Base-by-base conservation (phyloP, 1,284 basidiomycete genomes). In the Rhodotorula sp. region DNA sequence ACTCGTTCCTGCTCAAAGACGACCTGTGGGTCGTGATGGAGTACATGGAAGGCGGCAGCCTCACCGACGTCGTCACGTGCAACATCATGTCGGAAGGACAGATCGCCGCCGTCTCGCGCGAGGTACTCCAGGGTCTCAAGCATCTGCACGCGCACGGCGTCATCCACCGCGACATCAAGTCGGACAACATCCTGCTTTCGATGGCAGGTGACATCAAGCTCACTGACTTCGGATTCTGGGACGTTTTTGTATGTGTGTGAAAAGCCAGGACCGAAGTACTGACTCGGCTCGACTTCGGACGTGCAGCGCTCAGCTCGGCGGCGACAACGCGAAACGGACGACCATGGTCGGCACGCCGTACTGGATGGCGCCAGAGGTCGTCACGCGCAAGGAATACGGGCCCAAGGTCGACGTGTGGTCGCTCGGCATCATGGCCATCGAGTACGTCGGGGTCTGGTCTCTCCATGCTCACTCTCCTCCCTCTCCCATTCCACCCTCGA, bases 261-360 rank as follows among this genome's bases (percentile, higher is more conserved):
- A 3, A 34, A 3, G 34, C 34, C 34, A 34, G 34, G 52, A 25
- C 52, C 14, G 25, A 53, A 10, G 52, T n/a, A 25, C 23, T 41
- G 54, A 55, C n/a, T 25, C 25, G 52, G 17, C 25, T 23, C 82
- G 96, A 99, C 83, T 99, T 99, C 83, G 96, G 96, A 34, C 34
- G 8, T 98, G 98, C 86, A 98, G 96, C 77, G 97, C 96, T 0
- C 92, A 97, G 83, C 95, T 98, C 70, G 93, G 93, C 42, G 95
- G 97, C 59, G 87, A 89, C 12, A 88, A 91, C 75, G 88, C 94
- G 9, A 98, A 98, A 85, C 90, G 96, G 48, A 97, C 94, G 46
- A 99, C 97, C n/a, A 98, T 99, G 96, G 96, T 98, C 59, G 97
- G 97, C 5, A 98, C 97, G 12, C 97, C 97, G 2, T 99, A 98